Conservation (phyloP, 2,329 filamentous ascomycete genomes). For the Cytospora leucostoma region DNA sequence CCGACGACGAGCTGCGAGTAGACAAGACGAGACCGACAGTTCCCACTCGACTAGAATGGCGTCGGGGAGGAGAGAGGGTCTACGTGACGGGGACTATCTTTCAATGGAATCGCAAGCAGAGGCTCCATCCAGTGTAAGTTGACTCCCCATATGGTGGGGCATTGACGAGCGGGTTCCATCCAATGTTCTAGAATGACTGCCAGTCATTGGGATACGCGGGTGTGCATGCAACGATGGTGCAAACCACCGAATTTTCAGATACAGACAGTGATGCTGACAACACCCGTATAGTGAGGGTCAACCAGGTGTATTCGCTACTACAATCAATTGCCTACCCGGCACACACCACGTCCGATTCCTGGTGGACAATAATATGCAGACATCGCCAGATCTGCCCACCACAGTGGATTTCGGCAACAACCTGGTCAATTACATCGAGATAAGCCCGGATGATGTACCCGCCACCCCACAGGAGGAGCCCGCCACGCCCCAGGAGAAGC, state of each 20-base stretch:
- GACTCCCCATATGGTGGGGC: conserved; percentile 7
- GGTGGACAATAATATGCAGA: conserved; percentile 90
- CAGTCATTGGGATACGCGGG: conserved; percentile 16
- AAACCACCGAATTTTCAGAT: conserved; percentile 11
- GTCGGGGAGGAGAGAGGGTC: conserved; percentile 78
- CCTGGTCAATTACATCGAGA: conserved; percentile 96
- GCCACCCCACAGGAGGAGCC: conserved; percentile 36
- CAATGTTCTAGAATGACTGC: background rate
- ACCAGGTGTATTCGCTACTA: conserved; percentile 70
- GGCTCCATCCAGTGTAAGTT: conserved; percentile 80
- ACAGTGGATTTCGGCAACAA: conserved; percentile 98
- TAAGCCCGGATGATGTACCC: conserved; percentile 72
- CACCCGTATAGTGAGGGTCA: conserved; percentile 48
- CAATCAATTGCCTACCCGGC: conserved; percentile 82
- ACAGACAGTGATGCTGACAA: conserved; percentile 22
- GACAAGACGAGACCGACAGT: conserved; percentile 77
- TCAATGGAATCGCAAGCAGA: conserved; percentile 94
- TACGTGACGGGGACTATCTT: conserved; percentile 98
- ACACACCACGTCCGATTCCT: conserved; percentile 97
- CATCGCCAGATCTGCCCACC: conserved; percentile 82
- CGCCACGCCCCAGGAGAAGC: conserved; percentile 34
- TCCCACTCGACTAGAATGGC: conserved; percentile 85
- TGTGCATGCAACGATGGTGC: conserved; percentile 12
- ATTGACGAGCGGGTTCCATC: conserved; percentile 10
- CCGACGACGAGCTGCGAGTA: conserved; percentile 75